Evolutionary conservation across 345 rosid species (phyloP).

Genomic region (Rhodomyrtus tomentosa): DNA sequence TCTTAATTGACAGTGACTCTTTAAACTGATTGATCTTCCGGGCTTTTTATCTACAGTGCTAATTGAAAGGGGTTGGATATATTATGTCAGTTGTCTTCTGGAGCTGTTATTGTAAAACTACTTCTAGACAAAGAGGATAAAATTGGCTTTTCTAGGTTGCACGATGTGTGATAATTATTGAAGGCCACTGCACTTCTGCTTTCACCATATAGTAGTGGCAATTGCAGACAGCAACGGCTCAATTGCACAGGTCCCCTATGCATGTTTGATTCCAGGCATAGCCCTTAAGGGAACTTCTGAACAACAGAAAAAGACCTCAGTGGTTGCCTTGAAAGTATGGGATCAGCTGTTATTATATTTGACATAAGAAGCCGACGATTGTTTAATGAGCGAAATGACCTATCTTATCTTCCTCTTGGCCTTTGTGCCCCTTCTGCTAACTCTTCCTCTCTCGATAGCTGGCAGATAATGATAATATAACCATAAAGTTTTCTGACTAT

Average conservation of each 20-base stretch:
- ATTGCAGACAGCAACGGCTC: not conserved
- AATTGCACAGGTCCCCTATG: not conserved
- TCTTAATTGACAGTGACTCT: not conserved
- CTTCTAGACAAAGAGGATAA: not conserved
- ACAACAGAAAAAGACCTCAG: not conserved
- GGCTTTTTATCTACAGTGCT: not conserved
- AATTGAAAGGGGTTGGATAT: not conserved
- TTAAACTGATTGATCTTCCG: not conserved
- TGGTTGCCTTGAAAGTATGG: not conserved
- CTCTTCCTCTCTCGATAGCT: not conserved
- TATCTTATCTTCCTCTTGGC: not conserved
- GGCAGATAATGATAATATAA: not conserved
- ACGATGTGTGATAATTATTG: not conserved
- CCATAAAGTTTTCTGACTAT: not conserved
- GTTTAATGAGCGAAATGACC: not conserved
- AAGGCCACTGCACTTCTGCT: not conserved
- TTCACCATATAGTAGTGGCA: not conserved
- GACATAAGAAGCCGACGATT: not conserved
- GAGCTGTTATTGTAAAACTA: not conserved
- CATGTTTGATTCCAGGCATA: not conserved
- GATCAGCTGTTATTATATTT: not conserved
- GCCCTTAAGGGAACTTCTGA: not conserved
- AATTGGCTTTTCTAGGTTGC: not conserved
- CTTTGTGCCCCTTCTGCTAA: not conserved
- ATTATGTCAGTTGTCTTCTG: not conserved